A percentile compares a stretch with the other conserved stretches of the same genome.
Evolutionary conservation across 2,329 filamentous ascomycete genomes (phyloP).

Genomic region (Aureobasidium namibiae): DNA sequence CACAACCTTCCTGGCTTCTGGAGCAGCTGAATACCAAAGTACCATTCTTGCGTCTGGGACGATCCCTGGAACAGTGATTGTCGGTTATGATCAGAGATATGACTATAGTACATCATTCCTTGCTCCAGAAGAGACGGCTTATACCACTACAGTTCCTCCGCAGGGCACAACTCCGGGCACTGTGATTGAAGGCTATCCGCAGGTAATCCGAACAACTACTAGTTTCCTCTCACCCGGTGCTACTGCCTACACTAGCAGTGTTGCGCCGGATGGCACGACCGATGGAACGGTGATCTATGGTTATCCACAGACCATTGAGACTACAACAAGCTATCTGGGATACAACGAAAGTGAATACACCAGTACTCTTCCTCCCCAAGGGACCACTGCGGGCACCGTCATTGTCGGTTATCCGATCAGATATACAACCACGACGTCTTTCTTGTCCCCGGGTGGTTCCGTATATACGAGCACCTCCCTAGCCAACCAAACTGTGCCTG

Average conservation of each 20-base stretch:
- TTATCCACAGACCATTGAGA: background rate
- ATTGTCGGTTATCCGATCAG: background rate
- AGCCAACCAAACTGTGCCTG: background rate
- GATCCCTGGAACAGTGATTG: background rate
- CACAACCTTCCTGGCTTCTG: background rate
- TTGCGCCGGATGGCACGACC: background rate
- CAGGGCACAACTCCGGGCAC: background rate
- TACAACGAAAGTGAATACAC: background rate
- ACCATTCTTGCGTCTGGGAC: background rate
- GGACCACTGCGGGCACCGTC: background rate
- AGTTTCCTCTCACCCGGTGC: background rate
- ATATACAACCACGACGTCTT: background rate
- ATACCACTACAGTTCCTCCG: background rate
- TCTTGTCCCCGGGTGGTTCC: background rate
- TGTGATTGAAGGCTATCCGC: background rate
- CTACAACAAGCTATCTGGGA: background rate
- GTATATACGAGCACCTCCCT: background rate
- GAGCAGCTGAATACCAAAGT: background rate
- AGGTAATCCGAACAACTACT: background rate
- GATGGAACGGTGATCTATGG: background rate
- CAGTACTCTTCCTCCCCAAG: background rate
- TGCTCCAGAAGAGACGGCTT: background rate
- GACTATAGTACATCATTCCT: background rate
- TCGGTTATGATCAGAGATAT: background rate
- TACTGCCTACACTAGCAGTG: background rate